phyloP scores from a whole-genome alignment of 805 yeast genomes.

The Spathaspora sp. region DNA sequence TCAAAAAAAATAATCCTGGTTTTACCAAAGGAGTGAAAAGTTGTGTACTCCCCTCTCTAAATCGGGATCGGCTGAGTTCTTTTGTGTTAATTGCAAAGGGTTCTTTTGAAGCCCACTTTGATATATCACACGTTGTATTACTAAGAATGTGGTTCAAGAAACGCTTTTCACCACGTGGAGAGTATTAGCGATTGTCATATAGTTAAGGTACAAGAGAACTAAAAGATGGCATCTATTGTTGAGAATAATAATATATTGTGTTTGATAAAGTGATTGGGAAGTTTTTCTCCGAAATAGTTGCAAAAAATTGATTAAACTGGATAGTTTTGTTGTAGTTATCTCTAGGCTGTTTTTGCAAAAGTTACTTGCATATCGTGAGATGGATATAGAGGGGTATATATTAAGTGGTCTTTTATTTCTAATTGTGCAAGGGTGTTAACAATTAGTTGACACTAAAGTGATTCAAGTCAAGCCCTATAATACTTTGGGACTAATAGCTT shows the following conservation, averaged over 20 bases:
- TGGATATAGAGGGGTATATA: too few species aligned
- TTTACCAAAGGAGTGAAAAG: neutral
- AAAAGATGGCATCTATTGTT: neutral
- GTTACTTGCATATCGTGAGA: too few species aligned
- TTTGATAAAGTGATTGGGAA: neutral
- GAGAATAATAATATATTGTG: too few species aligned
- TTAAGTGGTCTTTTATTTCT: neutral
- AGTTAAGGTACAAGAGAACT: neutral
- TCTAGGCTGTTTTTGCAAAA: too few species aligned
- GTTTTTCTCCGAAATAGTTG: neutral
- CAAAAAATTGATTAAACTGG: neutral
- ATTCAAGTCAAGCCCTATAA: slow-evolving; percentile 29
- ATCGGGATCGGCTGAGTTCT: neutral
- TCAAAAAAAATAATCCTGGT: neutral
- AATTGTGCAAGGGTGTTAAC: slow-evolving; percentile 38
- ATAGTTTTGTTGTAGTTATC: slow-evolving; percentile 1
- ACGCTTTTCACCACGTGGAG: neutral
- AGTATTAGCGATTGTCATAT: neutral
- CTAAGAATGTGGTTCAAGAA: neutral
- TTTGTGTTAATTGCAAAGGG: neutral
- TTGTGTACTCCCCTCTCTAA: neutral
- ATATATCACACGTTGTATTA: neutral
- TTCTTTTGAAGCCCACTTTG: neutral
- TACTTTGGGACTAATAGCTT: slow-evolving; percentile 14
- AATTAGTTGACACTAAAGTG: slow-evolving; percentile 34